Evolutionary conservation across 1,139 yeast genomes (phyloP).

Genomic region (Saccharomyces hybrid): DNA sequence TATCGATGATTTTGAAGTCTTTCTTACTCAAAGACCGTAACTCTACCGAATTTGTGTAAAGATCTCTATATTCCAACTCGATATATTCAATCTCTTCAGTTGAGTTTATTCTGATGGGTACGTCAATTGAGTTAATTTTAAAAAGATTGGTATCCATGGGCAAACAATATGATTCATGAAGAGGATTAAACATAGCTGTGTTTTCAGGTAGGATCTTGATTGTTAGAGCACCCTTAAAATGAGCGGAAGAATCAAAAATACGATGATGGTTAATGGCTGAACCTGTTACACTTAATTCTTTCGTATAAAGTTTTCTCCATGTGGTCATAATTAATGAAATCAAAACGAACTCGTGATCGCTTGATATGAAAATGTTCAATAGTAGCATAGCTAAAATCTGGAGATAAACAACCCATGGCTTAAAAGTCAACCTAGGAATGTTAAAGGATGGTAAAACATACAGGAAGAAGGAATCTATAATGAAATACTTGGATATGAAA

Average conservation of each 20-base stretch:
- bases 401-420: constrained; percentile 32
- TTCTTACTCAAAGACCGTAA: constrained; percentile 49
- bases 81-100: constrained; percentile 63
- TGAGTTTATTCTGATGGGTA: constrained; percentile 79
- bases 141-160: constrained; percentile 34
- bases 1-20: constrained; percentile 44
- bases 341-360: constrained; percentile 41
- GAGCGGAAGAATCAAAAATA: constrained; percentile 56
- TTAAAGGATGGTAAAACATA: constrained; percentile 66
- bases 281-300: constrained; percentile 67
- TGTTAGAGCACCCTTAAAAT: constrained; percentile 78
- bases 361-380: constrained; percentile 35
- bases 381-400: constrained; percentile 33
- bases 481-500: constrained; percentile 61
- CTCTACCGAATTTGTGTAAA: constrained; percentile 45
- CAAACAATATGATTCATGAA: constrained; percentile 57
- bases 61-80: constrained; percentile 56
- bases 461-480: constrained; percentile 64
- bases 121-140: constrained; percentile 29
- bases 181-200: constrained; percentile 77
- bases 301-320: constrained; percentile 45
- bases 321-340: constrained; percentile 40
- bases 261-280: constrained; percentile 35
- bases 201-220: constrained; percentile 89
- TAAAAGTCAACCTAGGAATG: constrained; percentile 63